Conservation (phyloP, 2,329 filamentous ascomycete genomes). For the Exophiala aquamarina region DNA sequence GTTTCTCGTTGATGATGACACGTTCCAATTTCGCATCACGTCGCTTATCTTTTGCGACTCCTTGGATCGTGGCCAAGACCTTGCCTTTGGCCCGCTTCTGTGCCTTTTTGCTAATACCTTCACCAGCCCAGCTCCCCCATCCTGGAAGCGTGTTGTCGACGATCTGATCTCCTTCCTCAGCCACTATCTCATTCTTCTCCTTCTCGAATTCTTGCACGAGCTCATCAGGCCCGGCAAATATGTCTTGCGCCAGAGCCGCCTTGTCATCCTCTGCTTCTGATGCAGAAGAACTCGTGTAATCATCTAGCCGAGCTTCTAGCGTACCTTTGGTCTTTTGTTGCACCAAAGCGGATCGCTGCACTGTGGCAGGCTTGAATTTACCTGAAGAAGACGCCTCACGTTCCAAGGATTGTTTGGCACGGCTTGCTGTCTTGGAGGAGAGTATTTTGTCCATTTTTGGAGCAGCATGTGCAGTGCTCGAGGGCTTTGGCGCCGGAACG, state of each 20-base stretch:
- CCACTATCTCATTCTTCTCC: slow-evolving; percentile 71
- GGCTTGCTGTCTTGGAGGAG: slow-evolving; percentile 31
- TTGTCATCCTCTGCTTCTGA: slow-evolving; percentile 40
- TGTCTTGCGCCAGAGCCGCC: slow-evolving; percentile 70
- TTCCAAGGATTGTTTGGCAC: slow-evolving; percentile 12
- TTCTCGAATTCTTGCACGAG: slow-evolving; percentile 75
- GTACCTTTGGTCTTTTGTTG: slow-evolving; percentile 10
- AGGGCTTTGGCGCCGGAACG: not conserved
- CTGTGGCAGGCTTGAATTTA: not conserved
- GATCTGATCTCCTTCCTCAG: slow-evolving; percentile 79
- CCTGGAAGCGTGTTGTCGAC: slow-evolving; percentile 84
- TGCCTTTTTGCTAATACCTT: slow-evolving; percentile 72
- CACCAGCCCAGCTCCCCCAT: slow-evolving; percentile 90
- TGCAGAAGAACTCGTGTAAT: slow-evolving; percentile 25
- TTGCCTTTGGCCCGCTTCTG: slow-evolving; percentile 55
- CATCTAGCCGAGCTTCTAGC: slow-evolving; percentile 11
- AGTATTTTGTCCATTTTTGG: slow-evolving; percentile 8
- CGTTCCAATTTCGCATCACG: slow-evolving; percentile 78
- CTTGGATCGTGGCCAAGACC: slow-evolving; percentile 54
- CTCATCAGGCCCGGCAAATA: slow-evolving; percentile 68
- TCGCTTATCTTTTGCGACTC: slow-evolving; percentile 72
- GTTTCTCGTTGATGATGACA: slow-evolving; percentile 92
- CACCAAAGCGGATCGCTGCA: not conserved
- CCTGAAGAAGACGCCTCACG: slow-evolving; percentile 8
- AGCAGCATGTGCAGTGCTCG: slow-evolving; percentile 28